phyloP scores from a whole-genome alignment of 805 yeast species.

The Candida palmyrensis region DNA sequence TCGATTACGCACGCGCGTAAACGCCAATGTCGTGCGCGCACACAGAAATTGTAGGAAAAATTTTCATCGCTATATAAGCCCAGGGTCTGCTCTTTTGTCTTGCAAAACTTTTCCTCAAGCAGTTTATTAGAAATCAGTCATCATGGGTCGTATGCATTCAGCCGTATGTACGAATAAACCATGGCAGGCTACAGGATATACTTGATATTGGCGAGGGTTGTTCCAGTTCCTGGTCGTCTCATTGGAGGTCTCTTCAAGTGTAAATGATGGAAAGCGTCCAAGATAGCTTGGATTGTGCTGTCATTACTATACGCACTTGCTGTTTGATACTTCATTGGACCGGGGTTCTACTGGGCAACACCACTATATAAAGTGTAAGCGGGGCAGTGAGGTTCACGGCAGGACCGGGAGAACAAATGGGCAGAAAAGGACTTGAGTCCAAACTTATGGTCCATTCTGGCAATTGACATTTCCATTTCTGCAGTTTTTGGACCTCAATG shows the following conservation, averaged over 20 bases:
- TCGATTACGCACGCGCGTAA: no score
- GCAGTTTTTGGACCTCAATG: no score
- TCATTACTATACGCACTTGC: constrained; percentile 2
- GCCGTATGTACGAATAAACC: constrained; percentile 59
- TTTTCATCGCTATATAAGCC: no score
- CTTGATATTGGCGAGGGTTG: constrained; percentile 21
- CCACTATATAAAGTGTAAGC: constrained; percentile 5
- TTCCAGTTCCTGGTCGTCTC: constrained; percentile 14
- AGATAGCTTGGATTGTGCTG: not conserved
- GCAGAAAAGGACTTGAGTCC: no score
- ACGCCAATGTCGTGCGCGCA: no score
- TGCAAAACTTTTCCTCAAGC: constrained; percentile 3
- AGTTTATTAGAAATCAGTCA: constrained; percentile 43
- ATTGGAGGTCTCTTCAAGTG: constrained; percentile 13
- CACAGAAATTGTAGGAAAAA: no score
- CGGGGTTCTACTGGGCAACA: constrained; percentile 1
- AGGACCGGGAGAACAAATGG: no score
- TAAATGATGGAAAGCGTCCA: constrained; percentile 1
- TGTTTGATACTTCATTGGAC: constrained; percentile 1
- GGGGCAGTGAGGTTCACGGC: no score
- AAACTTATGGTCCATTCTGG: no score
- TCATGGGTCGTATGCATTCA: constrained; percentile 99
- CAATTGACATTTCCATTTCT: no score
- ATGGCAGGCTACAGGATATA: constrained; percentile 11
- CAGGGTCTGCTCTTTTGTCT: no score